Evolutionary conservation across 2,329 filamentous ascomycete species (phyloP), one percentile per base, ranked within the genome.

Genomic region (Pseudogymnoascus destructans): DNA sequence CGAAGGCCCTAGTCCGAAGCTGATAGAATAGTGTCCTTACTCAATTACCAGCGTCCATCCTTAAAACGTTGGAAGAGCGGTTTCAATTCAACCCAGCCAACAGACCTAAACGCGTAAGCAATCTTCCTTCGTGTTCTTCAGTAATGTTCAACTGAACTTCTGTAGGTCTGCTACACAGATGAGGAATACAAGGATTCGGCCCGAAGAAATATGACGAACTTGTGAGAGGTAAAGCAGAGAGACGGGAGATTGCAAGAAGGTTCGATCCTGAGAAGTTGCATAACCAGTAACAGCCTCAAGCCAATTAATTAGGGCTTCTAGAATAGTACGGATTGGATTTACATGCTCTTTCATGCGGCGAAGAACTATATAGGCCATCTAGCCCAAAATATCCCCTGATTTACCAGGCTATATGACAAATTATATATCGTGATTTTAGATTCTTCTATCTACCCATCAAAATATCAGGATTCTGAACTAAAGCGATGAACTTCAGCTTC

Each of bases 1-100:
- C 23, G 33, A 17, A 33, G 15, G n/a, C 52, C 25, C 32, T 27
- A 52, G 36, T 58, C 57, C 57, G 58, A 11, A 23, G 40, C 36
- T 38, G 57, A 59, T 57, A 35, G 19, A 32, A 59, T 4, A 33
- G 54, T 49, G 46, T 57, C 15, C 27, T 30, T 33, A 56, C 15
- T 21, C 58, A 30, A 23, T 57, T 61, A 56, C 32, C 42, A 23
- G 30, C n/a, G 46, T 56, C 55, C 57, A 61, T 61, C 36, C 36
- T 21, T 36, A 60, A 59, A 30, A 25, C 46, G 46, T 49, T 61
- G 30, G 32, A 55, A 13, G 59, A 57, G 35, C 58, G 36, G 56
- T 61, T 58, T 58, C 60, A 61, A 27, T 61, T 60, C 17, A 60
- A 61, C 38, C 60, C 60, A 36, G 58, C 58, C 57, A 19, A 60